phyloP scores from a whole-genome alignment of 306 rosid genomes.

The Lagenaria siceraria region DNA sequence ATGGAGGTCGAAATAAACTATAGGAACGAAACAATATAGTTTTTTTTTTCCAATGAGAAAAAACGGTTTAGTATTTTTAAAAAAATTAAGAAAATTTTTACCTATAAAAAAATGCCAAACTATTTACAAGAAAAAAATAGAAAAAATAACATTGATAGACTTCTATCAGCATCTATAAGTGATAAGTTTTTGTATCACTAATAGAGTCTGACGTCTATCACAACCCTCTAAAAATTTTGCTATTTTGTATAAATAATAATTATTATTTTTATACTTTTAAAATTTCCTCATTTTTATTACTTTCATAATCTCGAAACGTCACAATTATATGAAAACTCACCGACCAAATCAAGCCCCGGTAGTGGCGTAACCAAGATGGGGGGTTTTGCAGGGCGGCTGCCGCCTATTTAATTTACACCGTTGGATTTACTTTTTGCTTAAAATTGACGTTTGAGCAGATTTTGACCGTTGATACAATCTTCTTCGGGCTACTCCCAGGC shows the following conservation, averaged over 20 bases:
- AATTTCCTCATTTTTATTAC: not conserved
- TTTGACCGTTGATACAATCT: not conserved
- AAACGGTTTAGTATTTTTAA: not conserved
- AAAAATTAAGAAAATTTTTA: too few relatives aligned
- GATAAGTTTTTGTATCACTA: too few relatives aligned
- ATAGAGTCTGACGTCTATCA: too few relatives aligned
- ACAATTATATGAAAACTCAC: not conserved
- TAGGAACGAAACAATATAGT: not conserved
- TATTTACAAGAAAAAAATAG: too few relatives aligned
- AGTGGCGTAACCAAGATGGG: not conserved
- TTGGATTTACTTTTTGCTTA: not conserved
- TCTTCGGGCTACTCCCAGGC: not conserved
- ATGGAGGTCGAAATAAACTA: not conserved
- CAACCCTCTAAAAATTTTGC: too few relatives aligned
- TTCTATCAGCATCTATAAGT: too few relatives aligned
- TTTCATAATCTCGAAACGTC: not conserved
- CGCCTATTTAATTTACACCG: not conserved
- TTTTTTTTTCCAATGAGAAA: too few relatives aligned
- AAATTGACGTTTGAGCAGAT: not conserved
- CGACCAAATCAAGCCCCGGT: not conserved
- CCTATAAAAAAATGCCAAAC: too few relatives aligned
- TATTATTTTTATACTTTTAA: too few relatives aligned
- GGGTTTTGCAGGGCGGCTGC: conserved; percentile 10
- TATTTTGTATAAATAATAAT: too few relatives aligned
- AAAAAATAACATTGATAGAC: too few relatives aligned